These are phyloP conservation scores for Bipolaris zeicola DNA, from an alignment of 2,329 filamentous ascomycete genomes.

Conservation along the genomic window DNA sequence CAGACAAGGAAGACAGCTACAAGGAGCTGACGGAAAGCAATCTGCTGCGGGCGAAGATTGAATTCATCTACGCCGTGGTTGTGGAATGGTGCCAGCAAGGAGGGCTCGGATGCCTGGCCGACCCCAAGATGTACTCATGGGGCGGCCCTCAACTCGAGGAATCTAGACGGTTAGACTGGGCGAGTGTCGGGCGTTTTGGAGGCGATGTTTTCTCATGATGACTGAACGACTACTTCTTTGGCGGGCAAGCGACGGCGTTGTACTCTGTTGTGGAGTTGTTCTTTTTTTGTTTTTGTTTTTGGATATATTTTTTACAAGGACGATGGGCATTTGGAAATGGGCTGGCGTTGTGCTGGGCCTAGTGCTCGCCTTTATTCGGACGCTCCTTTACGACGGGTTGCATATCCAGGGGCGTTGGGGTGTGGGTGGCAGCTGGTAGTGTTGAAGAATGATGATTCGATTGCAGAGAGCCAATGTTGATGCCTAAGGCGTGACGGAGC, in stretches of 20 bases:
- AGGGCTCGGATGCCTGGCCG: constrained; percentile 63
- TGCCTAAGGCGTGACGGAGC: constrained; percentile 23
- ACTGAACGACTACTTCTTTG: constrained; percentile 18
- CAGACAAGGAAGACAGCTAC: constrained; percentile 56
- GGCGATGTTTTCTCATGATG: constrained; percentile 50
- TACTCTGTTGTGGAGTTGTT: constrained; percentile 17
- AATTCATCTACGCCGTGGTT: constrained; percentile 71
- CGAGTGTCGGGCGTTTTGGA: constrained; percentile 56
- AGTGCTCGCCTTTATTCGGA: constrained; percentile 25
- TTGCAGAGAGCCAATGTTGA: constrained; percentile 11
- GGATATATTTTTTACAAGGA: constrained; percentile 32
- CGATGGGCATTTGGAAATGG: constrained; percentile 40
- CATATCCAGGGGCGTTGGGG: constrained; percentile 17
- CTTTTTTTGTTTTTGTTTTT: background rate
- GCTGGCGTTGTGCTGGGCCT: constrained; percentile 25
- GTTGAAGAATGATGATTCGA: constrained; percentile 19
- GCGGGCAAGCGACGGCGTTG: constrained; percentile 39
- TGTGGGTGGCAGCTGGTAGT: constrained; percentile 8
- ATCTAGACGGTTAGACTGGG: constrained; percentile 53
- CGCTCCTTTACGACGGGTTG: constrained; percentile 36
- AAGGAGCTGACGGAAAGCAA: constrained; percentile 69
- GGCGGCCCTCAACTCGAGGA: constrained; percentile 52
- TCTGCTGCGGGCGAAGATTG: constrained; percentile 73
- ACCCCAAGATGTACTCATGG: constrained; percentile 50
- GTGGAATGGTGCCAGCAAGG: constrained; percentile 73